Conservation (phyloP, 208 protist genomes). For the Leishmania arabica region DNA sequence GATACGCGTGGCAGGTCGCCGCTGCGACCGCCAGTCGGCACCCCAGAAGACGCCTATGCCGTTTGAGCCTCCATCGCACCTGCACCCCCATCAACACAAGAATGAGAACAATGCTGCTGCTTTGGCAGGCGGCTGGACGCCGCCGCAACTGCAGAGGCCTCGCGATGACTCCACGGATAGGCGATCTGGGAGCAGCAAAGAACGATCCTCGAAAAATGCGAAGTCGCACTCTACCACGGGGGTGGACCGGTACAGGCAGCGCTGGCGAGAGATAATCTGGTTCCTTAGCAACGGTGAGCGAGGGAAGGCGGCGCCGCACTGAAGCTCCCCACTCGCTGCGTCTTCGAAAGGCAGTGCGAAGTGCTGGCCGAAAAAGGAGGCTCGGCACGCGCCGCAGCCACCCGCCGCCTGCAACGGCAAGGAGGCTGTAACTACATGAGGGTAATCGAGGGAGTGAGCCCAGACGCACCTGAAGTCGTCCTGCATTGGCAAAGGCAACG, state of each 20-base stretch:
- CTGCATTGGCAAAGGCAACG: background rate
- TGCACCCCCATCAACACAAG: background rate
- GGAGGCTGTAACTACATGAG: background rate
- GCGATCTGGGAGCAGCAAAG: background rate
- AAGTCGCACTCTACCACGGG: slow-evolving; percentile 9
- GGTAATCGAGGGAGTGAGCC: background rate
- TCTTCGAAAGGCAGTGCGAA: background rate
- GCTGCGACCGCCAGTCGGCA: slow-evolving; percentile 12
- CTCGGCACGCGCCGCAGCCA: background rate
- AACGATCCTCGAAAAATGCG: background rate
- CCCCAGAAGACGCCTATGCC: background rate
- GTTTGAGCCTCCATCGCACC: background rate
- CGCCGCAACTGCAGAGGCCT: background rate
- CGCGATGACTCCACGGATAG: background rate
- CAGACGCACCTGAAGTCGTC: background rate
- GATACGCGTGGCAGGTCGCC: slow-evolving; percentile 11
- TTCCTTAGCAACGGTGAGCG: slow-evolving; percentile 13
- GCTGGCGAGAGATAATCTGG: slow-evolving; percentile 7
- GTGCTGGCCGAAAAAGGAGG: background rate
- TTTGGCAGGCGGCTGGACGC: background rate
- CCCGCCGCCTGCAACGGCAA: background rate
- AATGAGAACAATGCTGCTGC: background rate
- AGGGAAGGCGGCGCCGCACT: background rate
- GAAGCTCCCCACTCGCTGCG: background rate
- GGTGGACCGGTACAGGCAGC: slow-evolving; percentile 10